These are phyloP conservation scores for Curvularia sp. DNA, from an alignment of 2,329 filamentous ascomycete species.

Conservation along the genomic window DNA sequence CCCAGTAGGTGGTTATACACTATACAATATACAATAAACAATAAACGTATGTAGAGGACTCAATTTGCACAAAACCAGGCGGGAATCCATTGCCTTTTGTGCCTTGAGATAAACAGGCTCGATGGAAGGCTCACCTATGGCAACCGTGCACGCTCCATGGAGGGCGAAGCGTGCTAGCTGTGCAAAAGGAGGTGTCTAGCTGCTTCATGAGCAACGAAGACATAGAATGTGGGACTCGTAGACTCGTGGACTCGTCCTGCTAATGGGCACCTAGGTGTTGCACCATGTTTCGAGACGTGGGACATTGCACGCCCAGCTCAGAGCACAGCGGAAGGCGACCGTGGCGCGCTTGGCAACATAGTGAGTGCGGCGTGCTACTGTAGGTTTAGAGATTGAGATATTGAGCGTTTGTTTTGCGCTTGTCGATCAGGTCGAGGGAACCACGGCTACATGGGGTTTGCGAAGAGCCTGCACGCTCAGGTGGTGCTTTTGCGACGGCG, in stretches of 20 bases:
- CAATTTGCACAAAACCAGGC: background rate
- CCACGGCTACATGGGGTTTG: conserved; percentile 12
- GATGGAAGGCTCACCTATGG: background rate
- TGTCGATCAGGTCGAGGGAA: conserved; percentile 8
- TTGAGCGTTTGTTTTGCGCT: conserved; percentile 11
- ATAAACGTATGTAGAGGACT: background rate
- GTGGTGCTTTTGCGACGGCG: conserved; percentile 21
- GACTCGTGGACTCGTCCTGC: too few relatives aligned
- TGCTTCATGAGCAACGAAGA: background rate
- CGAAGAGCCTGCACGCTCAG: conserved; percentile 6
- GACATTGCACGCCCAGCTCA: background rate
- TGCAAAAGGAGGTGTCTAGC: conserved; percentile 8
- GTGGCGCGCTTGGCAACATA: background rate
- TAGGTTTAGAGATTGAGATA: background rate
- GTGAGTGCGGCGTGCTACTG: background rate
- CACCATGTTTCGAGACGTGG: conserved; percentile 11
- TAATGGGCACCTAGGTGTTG: too few relatives aligned
- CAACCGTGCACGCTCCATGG: conserved; percentile 3
- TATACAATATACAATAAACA: too few relatives aligned
- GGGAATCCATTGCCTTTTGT: background rate
- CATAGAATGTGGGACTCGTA: background rate
- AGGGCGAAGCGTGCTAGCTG: conserved; percentile 1
- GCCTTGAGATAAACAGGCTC: background rate
- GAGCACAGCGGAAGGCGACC: conserved; percentile 4
- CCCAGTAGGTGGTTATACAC: background rate